phyloP scores from a whole-genome alignment of 2,329 filamentous ascomycete genomes.

The Thelonectria discophora region DNA sequence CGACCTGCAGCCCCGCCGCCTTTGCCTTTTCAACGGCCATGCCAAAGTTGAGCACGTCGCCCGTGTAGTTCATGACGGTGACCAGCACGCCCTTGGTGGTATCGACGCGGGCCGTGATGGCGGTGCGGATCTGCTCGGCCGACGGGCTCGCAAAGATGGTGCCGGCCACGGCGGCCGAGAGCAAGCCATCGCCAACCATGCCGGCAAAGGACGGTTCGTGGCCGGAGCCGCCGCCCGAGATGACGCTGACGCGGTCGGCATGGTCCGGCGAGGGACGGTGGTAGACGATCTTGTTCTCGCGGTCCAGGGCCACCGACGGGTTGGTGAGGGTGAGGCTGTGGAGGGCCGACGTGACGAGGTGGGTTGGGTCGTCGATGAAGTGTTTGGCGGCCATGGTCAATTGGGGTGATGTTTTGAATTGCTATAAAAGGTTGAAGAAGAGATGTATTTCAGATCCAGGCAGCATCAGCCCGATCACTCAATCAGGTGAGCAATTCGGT shows the following conservation, averaged over 20 bases:
- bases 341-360: constrained; percentile 81
- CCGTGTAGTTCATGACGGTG: constrained; percentile 96
- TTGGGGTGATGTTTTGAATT: background rate
- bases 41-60: constrained; percentile 90
- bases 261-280: constrained; percentile 62
- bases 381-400: constrained; percentile 72
- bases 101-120: constrained; percentile 77
- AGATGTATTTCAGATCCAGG: background rate
- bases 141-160: constrained; percentile 86
- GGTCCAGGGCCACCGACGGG: constrained; percentile 81
- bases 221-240: constrained; percentile 89
- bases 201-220: constrained; percentile 90
- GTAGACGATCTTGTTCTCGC: constrained; percentile 85
- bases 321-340: constrained; percentile 83
- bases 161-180: constrained; percentile 84
- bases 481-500: constrained; percentile 3
- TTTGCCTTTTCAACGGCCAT: constrained; percentile 93
- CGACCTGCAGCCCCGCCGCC: constrained; percentile 77
- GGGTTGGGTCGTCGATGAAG: constrained; percentile 85
- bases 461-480: background rate
- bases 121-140: constrained; percentile 82
- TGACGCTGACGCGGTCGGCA: constrained; percentile 76
- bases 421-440: background rate
- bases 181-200: constrained; percentile 83
- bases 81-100: constrained; percentile 79